These are phyloP conservation scores for Sutorius eximius DNA, from an alignment of 1,284 basidiomycete genomes.

Conservation along the genomic window DNA sequence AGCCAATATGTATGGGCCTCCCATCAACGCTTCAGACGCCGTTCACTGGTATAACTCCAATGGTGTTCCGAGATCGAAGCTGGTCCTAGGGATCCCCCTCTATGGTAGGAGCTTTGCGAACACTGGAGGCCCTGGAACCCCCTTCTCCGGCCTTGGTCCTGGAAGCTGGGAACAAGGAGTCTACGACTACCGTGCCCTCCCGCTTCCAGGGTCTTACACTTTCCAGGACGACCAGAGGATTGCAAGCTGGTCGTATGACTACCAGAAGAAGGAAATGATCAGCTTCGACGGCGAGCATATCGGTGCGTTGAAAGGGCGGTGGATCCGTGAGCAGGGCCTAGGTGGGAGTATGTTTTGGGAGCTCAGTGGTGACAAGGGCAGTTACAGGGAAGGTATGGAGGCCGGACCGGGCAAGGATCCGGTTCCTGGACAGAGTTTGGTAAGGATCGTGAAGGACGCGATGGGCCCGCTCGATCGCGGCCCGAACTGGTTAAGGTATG, in stretches of 20 bases:
- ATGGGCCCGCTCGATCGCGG: conserved; percentile 71
- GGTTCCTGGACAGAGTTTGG: conserved; percentile 61
- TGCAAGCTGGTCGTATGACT: conserved; percentile 78
- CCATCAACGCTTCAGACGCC: conserved; percentile 65
- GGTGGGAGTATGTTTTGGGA: conserved; percentile 89
- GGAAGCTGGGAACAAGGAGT: conserved; percentile 79
- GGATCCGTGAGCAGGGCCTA: conserved; percentile 68
- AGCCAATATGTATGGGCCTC: conserved; percentile 77
- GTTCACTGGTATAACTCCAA: conserved; percentile 71
- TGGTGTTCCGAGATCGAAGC: conserved; percentile 77
- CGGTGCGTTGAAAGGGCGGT: conserved; percentile 70
- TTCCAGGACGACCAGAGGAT: conserved; percentile 55
- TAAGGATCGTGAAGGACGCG: conserved; percentile 66
- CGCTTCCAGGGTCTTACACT: conserved; percentile 64
- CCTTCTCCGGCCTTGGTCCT: conserved; percentile 75
- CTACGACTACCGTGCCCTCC: conserved; percentile 79
- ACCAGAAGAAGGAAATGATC: conserved; percentile 69
- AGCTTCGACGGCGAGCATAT: conserved; percentile 77
- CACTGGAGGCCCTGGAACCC: conserved; percentile 77
- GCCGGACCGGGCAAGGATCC: conserved; percentile 61
- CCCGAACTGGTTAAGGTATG: conserved; percentile 72
- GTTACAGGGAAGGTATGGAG: conserved; percentile 67
- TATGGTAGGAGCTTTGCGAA: conserved; percentile 92
- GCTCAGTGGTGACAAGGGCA: conserved; percentile 76
- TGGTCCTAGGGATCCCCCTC: conserved; percentile 87